Evolutionary conservation across 441 rosid genomes (phyloP), one percentile per base, ranked within the genome.

Genomic region (Cnidoscolus chayamansa): DNA sequence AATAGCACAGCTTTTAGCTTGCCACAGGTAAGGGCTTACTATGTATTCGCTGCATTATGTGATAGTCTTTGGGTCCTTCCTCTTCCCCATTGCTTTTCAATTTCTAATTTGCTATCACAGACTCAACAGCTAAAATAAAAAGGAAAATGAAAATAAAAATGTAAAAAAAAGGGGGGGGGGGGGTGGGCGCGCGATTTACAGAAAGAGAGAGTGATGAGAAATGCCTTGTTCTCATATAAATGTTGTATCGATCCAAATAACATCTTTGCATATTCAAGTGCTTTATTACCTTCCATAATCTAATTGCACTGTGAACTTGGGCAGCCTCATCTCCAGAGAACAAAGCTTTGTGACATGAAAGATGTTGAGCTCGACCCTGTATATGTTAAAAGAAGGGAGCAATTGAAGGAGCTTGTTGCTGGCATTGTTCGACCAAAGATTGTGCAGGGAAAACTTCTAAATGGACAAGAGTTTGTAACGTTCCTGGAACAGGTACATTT

Each of bases 1-100:
- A 93, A 95, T 80, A 95, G 98, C 87, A 95, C 97, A 3, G 98
- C 97, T 51, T 95, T 93, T 81, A 95, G 99, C 84, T 84, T 95
- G 81, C 99, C 99, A 56, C 99, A 95, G 74, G 99, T 95, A 87
- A 73, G 89, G 19, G 31, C 80, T 78, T 30, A 68, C 49, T 53
- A 35, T 59, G 10, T 64, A 5, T 74, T 77, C 75, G 53, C 65
- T 69, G 61, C 61, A 16, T 66, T 43, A 45, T 57, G 1, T 25
- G 13, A 53, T 73, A 67, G 65, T 65, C 49, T 70, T 73, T n/a
- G 9, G 20, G 70, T 53, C 20, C 49, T 35, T n/a, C 16, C 31
- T 16, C 45, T 9, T 45, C 10, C 35, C 8, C 20, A 58, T 4
- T 62, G 56, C 43, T 66, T 64, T 25, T 15, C 31, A 30, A 35